phyloP scores from a whole-genome alignment of 768 basidiomycete species.

The Boletus pseudo-olivaceus region DNA sequence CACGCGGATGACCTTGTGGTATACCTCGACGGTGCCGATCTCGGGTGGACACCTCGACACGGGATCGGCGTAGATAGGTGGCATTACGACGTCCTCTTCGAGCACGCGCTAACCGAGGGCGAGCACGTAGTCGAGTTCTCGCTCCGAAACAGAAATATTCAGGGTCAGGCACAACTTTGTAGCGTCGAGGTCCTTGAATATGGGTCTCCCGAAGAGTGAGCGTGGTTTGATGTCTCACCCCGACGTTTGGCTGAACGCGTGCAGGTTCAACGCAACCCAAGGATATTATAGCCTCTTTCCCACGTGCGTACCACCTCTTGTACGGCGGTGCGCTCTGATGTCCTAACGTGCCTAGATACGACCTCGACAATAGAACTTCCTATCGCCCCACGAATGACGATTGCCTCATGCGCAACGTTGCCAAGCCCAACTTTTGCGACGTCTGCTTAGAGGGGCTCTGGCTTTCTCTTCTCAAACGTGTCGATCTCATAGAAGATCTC shows the following conservation, averaged over 20 bases:
- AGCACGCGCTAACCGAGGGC: constrained; percentile 43
- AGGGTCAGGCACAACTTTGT: constrained; percentile 69
- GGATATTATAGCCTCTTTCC: constrained; percentile 69
- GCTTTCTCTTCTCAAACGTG: constrained; percentile 55
- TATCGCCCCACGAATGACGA: constrained; percentile 83
- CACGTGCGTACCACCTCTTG: constrained; percentile 46
- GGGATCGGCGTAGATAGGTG: constrained; percentile 68
- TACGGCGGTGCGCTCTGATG: neutral
- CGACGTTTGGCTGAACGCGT: neutral
- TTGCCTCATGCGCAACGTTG: constrained; percentile 77
- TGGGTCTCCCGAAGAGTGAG: constrained; percentile 57
- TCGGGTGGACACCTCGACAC: constrained; percentile 50
- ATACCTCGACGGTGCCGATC: constrained; percentile 55
- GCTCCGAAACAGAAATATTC: constrained; percentile 43
- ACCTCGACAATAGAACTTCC: constrained; percentile 53
- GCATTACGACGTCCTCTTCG: constrained; percentile 62
- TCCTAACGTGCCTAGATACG: constrained; percentile 41
- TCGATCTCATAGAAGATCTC: constrained; percentile 61
- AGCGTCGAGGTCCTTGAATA: constrained; percentile 74
- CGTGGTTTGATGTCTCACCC: neutral
- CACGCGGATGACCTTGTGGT: constrained; percentile 49
- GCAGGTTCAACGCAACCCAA: constrained; percentile 55
- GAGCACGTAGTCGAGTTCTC: constrained; percentile 58
- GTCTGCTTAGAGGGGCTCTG: constrained; percentile 74
- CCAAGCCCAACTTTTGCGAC: constrained; percentile 68